Percentiles rank a stretch among this genome's conserved stretches.
phyloP scores from a whole-genome alignment of 2,329 filamentous ascomycete genomes.

The Camillea tinctor region DNA sequence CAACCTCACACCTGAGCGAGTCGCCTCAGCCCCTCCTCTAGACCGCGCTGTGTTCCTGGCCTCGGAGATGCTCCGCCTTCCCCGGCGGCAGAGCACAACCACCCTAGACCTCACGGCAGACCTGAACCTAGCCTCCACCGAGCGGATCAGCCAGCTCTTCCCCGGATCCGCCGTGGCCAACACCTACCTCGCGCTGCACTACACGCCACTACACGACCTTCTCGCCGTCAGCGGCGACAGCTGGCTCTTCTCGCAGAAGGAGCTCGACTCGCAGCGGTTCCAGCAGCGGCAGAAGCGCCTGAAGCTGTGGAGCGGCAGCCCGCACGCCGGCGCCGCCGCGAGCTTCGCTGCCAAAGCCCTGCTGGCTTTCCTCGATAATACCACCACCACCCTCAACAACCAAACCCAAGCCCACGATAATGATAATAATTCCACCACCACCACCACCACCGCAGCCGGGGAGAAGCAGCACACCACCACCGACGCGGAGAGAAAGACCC shows the following conservation, averaged over 20 bases:
- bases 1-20: conserved; percentile 35
- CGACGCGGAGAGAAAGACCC: no score
- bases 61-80: conserved; percentile 29
- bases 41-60: conserved; percentile 30
- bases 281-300: conserved; percentile 47
- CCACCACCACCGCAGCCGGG: background rate
- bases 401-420: conserved; percentile 18
- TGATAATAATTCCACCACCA: background rate
- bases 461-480: conserved; percentile 3
- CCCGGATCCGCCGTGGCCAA: conserved; percentile 44
- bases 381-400: background rate
- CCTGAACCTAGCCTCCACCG: conserved; percentile 23
- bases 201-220: conserved; percentile 58
- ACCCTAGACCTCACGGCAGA: conserved; percentile 18
- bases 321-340: conserved; percentile 43
- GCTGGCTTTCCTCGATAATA: conserved; percentile 39
- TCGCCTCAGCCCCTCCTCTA: conserved; percentile 32
- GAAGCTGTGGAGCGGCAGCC: conserved; percentile 32
- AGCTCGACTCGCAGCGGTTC: conserved; percentile 44
- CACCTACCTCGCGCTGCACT: conserved; percentile 56
- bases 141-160: conserved; percentile 43
- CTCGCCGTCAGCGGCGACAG: conserved; percentile 58
- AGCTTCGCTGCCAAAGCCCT: conserved; percentile 53
- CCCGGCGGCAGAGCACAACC: conserved; percentile 19
- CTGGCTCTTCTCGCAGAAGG: conserved; percentile 57